These are phyloP conservation scores for Myochromella boudieri DNA, from an alignment of 768 basidiomycete species.

Conservation along the genomic window DNA sequence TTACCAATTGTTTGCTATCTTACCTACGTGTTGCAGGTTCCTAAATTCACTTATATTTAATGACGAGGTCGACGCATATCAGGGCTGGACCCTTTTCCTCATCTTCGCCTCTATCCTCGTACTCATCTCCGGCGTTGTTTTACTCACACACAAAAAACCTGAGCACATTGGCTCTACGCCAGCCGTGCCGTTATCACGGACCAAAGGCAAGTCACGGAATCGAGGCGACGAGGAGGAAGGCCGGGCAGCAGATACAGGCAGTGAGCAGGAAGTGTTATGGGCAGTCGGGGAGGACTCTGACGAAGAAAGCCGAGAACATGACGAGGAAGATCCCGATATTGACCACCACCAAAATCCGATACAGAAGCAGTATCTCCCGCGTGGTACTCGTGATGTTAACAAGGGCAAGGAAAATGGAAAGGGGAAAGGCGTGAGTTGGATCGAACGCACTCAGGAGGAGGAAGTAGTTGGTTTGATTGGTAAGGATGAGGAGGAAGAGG, in stretches of 20 bases:
- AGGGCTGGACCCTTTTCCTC: conserved; percentile 85
- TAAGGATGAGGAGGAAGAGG: conserved; percentile 31
- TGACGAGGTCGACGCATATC: conserved; percentile 81
- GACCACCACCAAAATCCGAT: conserved; percentile 44
- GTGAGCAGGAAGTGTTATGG: conserved; percentile 57
- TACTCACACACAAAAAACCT: conserved; percentile 91
- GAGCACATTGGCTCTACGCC: conserved; percentile 44
- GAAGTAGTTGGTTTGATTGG: conserved; percentile 47
- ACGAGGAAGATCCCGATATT: conserved; percentile 42
- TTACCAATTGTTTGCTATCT: not conserved
- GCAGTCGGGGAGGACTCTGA: conserved; percentile 73
- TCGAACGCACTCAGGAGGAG: conserved; percentile 25
- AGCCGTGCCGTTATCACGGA: conserved; percentile 29
- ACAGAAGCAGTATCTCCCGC: conserved; percentile 22
- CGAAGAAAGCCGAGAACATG: conserved; percentile 46
- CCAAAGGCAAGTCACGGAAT: conserved; percentile 19
- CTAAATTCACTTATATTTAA: conserved; percentile 71
- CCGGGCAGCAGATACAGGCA: conserved; percentile 14
- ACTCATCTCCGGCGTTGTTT: conserved; percentile 89
- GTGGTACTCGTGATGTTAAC: conserved; percentile 17
- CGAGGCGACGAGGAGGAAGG: conserved; percentile 22
- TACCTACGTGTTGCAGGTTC: conserved; percentile 30
- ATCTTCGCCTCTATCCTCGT: conserved; percentile 86
- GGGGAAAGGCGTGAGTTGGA: conserved; percentile 7
- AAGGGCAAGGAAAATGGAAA: conserved; percentile 11